Evolutionary conservation across 1,284 basidiomycete species (phyloP).

Genomic region (Athelia psychrophila): DNA sequence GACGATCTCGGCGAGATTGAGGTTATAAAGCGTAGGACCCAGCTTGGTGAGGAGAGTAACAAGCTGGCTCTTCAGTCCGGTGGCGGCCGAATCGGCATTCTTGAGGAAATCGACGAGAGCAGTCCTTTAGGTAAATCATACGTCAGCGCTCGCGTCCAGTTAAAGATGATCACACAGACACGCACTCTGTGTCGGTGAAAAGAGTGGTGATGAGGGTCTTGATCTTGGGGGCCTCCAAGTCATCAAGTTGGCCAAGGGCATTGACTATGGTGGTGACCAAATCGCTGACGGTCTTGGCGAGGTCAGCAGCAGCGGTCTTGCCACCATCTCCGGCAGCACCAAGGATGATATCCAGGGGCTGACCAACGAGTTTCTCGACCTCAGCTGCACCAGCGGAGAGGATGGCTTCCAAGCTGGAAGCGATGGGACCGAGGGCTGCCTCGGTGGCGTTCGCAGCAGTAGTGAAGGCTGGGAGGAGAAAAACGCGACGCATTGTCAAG

Average conservation of each 20-base stretch:
- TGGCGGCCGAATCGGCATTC: constrained; percentile 25
- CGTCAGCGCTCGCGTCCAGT: not conserved
- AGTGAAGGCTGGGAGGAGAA: constrained; percentile 23
- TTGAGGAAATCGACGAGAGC: constrained; percentile 26
- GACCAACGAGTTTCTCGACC: constrained; percentile 32
- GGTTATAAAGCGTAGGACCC: constrained; percentile 13
- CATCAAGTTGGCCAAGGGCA: constrained; percentile 34
- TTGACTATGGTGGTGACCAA: constrained; percentile 28
- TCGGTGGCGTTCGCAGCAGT: constrained; percentile 26
- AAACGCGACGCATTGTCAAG: constrained; percentile 5
- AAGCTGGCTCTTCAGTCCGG: constrained; percentile 22
- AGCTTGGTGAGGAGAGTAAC: constrained; percentile 13
- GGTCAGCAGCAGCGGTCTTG: constrained; percentile 22
- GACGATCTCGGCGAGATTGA: constrained; percentile 11
- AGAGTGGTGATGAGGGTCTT: constrained; percentile 13
- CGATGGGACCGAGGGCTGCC: constrained; percentile 22
- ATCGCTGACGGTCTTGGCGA: constrained; percentile 27
- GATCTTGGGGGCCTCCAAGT: constrained; percentile 19
- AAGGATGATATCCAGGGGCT: constrained; percentile 26
- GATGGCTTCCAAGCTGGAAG: constrained; percentile 26
- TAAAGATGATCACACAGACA: not conserved
- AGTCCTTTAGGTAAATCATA: constrained; percentile 8
- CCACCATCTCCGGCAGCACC: constrained; percentile 25
- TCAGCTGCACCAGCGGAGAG: constrained; percentile 25
- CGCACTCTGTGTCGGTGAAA: not conserved